Evolutionary conservation across 2,329 filamentous ascomycete species (phyloP).

Genomic region (Aaosphaeria arxii): DNA sequence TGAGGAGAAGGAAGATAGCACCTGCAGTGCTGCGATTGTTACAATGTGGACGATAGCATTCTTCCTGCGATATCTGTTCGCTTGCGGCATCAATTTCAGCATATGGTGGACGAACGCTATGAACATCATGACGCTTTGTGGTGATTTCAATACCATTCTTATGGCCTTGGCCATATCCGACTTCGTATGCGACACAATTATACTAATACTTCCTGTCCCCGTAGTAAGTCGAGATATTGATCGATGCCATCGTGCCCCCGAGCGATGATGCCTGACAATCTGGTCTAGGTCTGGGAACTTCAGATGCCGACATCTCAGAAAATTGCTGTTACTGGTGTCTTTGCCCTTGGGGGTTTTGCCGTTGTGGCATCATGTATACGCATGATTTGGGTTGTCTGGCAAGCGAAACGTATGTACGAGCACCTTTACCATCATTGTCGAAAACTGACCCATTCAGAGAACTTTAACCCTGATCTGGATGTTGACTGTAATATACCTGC

Average conservation of each 20-base stretch:
- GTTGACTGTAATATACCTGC: background rate
- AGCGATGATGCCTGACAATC: background rate
- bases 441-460: background rate
- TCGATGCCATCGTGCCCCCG: too few relatives aligned
- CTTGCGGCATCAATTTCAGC: background rate
- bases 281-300: background rate
- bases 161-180: background rate
- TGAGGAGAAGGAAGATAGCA: too few relatives aligned
- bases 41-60: background rate
- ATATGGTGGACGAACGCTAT: constrained; percentile 1
- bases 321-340: background rate
- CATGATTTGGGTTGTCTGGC: constrained; percentile 1
- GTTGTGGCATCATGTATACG: constrained; percentile 1
- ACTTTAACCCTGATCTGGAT: background rate
- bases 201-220: background rate
- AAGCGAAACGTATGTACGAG: background rate
- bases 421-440: too few relatives aligned
- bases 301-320: background rate
- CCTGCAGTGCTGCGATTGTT: background rate
- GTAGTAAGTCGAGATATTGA: background rate
- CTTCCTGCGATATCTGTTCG: constrained; percentile 1
- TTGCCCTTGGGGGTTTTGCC: background rate
- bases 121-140: background rate
- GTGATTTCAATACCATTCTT: constrained; percentile 1
- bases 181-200: constrained; percentile 1